Percentiles rank a stretch among this genome's conserved stretches.
These are phyloP conservation scores for Cryptococcus neoformans DNA, from an alignment of 1,284 basidiomycete genomes.

Conservation along the genomic window DNA sequence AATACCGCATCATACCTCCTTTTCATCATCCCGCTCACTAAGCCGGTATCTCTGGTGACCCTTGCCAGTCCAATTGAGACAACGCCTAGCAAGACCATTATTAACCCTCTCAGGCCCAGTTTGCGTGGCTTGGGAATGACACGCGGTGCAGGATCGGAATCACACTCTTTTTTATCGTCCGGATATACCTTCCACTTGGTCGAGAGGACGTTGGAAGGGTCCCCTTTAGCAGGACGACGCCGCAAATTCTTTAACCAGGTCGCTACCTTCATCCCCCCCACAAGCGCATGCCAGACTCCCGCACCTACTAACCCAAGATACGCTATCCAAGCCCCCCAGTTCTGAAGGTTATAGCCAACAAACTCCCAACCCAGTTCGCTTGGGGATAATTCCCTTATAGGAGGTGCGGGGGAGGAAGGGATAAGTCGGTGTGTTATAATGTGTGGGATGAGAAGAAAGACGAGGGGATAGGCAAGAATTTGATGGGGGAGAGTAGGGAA, in stretches of 20 bases:
- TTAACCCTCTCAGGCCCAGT: conserved; percentile 22
- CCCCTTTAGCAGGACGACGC: not conserved
- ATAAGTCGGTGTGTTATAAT: conserved; percentile 36
- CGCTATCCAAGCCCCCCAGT: conserved; percentile 5
- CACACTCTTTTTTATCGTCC: not conserved
- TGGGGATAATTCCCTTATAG: conserved; percentile 33
- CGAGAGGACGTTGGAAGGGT: not conserved
- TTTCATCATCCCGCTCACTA: conserved; percentile 18
- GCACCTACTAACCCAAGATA: conserved; percentile 27
- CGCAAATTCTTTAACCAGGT: conserved; percentile 23
- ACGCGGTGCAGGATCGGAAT: not conserved
- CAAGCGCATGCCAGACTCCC: conserved; percentile 27
- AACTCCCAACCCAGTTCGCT: conserved; percentile 43
- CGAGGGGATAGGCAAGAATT: conserved; percentile 12
- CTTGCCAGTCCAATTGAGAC: conserved; percentile 30
- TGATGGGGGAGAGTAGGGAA: conserved; percentile 12
- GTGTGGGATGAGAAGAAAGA: conserved; percentile 14
- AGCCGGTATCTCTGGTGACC: conserved; percentile 23
- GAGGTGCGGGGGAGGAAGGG: conserved; percentile 23
- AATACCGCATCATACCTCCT: conserved; percentile 35
- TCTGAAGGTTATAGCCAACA: conserved; percentile 36
- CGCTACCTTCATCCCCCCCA: conserved; percentile 38
- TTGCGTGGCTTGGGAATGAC: conserved; percentile 9
- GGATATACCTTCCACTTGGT: not conserved
- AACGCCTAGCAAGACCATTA: conserved; percentile 24